Evolutionary conservation across 192 early-diverging fungal genomes (phyloP).

Genomic region (Thoreauomyces humboldtii): DNA sequence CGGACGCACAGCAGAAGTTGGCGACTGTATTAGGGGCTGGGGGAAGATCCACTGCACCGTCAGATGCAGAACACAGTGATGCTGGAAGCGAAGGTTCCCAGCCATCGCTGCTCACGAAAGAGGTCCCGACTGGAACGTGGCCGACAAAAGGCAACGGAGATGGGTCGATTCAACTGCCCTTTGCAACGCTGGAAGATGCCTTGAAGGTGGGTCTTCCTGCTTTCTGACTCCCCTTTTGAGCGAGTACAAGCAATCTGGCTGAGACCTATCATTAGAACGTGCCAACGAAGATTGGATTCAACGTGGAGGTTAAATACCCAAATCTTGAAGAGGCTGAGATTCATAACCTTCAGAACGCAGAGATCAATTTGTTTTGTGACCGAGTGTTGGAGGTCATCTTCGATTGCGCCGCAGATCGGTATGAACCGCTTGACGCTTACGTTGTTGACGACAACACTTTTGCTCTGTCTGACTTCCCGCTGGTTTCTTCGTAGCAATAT

Average conservation of each 20-base stretch:
- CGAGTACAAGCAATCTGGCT: too few species aligned
- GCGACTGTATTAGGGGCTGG: too few species aligned
- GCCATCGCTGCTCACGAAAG: too few species aligned
- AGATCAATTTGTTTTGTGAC: slow-evolving; percentile 86
- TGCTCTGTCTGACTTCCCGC: neutral
- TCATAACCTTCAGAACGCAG: slow-evolving; percentile 66
- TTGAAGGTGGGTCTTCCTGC: slow-evolving; percentile 22
- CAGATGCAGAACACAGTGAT: too few species aligned
- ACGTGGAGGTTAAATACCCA: slow-evolving; percentile 96
- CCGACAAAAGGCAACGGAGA: slow-evolving; percentile 71
- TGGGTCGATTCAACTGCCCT: slow-evolving; percentile 82
- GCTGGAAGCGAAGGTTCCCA: too few species aligned
- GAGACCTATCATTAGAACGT: too few species aligned
- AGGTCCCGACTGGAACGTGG: slow-evolving; percentile 37
- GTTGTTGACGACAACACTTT: neutral
- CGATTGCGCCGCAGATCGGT: slow-evolving; percentile 42
- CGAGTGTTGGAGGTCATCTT: slow-evolving; percentile 78
- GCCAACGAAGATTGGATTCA: slow-evolving; percentile 77
- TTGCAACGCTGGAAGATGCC: slow-evolving; percentile 78
- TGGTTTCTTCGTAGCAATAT: slow-evolving; percentile 63
- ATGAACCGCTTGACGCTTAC: too few species aligned
- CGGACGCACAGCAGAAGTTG: too few species aligned
- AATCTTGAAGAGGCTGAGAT: slow-evolving; percentile 86
- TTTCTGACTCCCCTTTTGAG: neutral
- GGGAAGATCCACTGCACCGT: too few species aligned